Conservation (phyloP, 805 yeast species). For the Torulaspora indica region DNA sequence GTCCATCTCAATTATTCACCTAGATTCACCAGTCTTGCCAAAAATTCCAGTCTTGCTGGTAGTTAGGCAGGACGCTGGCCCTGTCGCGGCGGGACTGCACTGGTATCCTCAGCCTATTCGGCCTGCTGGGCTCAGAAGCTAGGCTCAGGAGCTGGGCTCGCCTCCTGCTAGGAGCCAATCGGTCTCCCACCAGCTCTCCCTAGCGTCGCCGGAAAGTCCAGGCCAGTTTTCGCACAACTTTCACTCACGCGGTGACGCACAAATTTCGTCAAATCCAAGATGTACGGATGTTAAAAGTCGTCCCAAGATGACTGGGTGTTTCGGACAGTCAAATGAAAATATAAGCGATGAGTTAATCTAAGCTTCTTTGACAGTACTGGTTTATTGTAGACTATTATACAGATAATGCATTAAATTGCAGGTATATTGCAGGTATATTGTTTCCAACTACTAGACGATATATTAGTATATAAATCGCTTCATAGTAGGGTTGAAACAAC, state of each 20-base stretch:
- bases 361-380: no score
- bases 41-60: slow-evolving; percentile 3
- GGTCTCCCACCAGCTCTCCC: neutral
- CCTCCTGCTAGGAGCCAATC: neutral
- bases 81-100: no score
- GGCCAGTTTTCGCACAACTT: neutral
- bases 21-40: slow-evolving; percentile 10
- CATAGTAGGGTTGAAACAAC: slow-evolving; percentile 8
- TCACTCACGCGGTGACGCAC: neutral
- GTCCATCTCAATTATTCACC: neutral
- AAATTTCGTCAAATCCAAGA: neutral
- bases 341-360: no score
- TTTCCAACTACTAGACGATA: slow-evolving; percentile 12
- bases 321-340: no score
- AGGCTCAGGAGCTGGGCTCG: neutral
- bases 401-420: slow-evolving; percentile 1
- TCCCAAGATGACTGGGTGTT: neutral
- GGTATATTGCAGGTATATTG: slow-evolving; percentile 11
- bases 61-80: neutral
- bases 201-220: neutral
- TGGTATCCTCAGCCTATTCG: no score
- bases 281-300: neutral
- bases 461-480: slow-evolving; percentile 7
- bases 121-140: neutral
- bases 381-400: neutral